phyloP scores from a whole-genome alignment of 2,329 filamentous ascomycete genomes.

The Sclerotinia subarctica region DNA sequence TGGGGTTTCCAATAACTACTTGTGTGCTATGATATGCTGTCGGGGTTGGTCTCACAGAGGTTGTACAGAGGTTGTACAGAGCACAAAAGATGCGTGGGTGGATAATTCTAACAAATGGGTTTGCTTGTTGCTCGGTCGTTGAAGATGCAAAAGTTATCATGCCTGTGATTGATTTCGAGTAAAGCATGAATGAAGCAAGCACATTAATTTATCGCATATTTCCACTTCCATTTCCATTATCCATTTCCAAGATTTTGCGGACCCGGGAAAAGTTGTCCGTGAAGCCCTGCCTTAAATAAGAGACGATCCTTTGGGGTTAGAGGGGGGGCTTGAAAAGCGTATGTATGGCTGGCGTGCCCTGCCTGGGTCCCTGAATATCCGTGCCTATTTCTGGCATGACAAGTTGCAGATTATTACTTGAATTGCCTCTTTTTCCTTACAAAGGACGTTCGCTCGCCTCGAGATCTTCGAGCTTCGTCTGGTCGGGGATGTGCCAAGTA shows the following conservation, averaged over 20 bases:
- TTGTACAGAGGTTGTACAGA: not conserved
- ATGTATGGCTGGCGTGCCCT: conserved; percentile 14
- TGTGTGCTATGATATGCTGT: not conserved
- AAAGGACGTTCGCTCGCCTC: not conserved
- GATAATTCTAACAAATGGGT: not conserved
- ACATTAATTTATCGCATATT: not conserved
- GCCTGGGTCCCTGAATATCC: conserved; percentile 20
- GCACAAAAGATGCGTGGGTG: not conserved
- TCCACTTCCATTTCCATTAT: not conserved
- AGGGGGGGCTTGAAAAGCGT: not conserved
- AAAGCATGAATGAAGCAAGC: not conserved
- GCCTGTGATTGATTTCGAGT: too few species aligned
- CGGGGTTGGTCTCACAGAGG: not conserved
- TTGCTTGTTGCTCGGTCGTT: not conserved
- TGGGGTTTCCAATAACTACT: not conserved
- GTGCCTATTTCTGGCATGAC: conserved; percentile 15
- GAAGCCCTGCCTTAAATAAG: not conserved
- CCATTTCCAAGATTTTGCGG: not conserved
- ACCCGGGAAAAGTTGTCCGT: not conserved
- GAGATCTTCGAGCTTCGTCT: not conserved
- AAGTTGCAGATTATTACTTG: conserved; percentile 5
- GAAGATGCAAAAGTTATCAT: not conserved
- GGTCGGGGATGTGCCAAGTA: not conserved
- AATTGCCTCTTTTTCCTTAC: not conserved
- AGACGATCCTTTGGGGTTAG: conserved; percentile 14